Evolutionary conservation across 2,329 filamentous ascomycete genomes (phyloP), one percentile per base, ranked within the genome.

Genomic region (Scedosporium apiospermum): DNA sequence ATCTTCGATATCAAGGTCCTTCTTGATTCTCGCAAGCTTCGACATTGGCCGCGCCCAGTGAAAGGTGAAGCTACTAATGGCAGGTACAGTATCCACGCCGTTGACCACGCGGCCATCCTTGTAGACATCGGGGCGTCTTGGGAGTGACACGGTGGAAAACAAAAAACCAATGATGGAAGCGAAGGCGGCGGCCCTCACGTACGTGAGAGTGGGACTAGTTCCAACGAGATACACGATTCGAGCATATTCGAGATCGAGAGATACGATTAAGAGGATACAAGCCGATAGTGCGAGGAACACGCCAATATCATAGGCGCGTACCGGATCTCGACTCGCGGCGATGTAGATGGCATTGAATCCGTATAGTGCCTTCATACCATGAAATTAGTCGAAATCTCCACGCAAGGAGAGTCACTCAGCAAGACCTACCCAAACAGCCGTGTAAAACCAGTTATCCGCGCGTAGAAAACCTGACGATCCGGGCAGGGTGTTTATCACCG

Each of bases 91-190:
- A 67, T 79, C 80, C 73, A 88, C 80, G 16, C 77, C 76, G 69
- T 93, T 89, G 38, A 93, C 86, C 3, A 78, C 70, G 57, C 79
- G 76, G 27, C 78, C 85, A 46, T 86, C 65, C 68, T 80, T 76
- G 68, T 80, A 90, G 18, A 92, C 85, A 61, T 86, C 78, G 3
- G 89, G 89, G 10, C 89, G 80, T 53, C 89, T 81, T 3, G 87
- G 88, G 14, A 91, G 75, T 1, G 80, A 78, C 12, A 88, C 65
- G 65, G 80, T 81, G 16, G 77, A 73, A 55, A 82, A 65, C 14
- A 75, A 72, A 18, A 84, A 72, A n/a, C 73, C 68, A n/a, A 84
- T 34, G 14, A 76, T 71, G 10, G 76, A 70, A 7, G 70, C 72
- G 21, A 84, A 69, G 63, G 85, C 82, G 2, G 75, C 71, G 1